Percentiles rank a stretch among this genome's conserved stretches.
phyloP scores from a whole-genome alignment of 164 flowering plant genomes.

The Macadamia tetraphylla region DNA sequence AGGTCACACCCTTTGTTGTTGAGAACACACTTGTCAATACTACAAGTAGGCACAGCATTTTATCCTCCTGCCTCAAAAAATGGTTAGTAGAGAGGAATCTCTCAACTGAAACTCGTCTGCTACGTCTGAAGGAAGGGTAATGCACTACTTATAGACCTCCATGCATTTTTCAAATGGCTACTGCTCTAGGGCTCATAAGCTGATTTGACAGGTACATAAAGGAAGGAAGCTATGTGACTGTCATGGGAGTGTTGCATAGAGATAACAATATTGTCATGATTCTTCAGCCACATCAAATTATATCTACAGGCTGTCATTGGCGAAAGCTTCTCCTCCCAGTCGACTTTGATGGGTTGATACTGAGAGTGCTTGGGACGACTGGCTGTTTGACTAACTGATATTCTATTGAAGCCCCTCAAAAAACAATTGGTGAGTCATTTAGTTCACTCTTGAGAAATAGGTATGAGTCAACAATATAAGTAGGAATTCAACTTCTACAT shows the following conservation, averaged over 20 bases:
- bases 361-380: slow-evolving; percentile 21
- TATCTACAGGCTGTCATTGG: slow-evolving; percentile 62
- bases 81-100: slow-evolving; percentile 59
- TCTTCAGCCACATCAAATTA: slow-evolving; percentile 45
- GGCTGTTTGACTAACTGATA: slow-evolving; percentile 1
- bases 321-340: slow-evolving; percentile 42
- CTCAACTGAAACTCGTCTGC: slow-evolving; percentile 31
- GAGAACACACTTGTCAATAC: slow-evolving; percentile 51
- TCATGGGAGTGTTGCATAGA: slow-evolving; percentile 43
- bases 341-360: slow-evolving; percentile 46
- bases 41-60: slow-evolving; percentile 21
- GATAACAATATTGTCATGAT: slow-evolving; percentile 36
- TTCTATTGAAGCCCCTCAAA: slow-evolving; percentile 4
- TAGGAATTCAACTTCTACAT: neutral
- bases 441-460: neutral
- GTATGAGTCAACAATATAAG: neutral
- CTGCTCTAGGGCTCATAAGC: slow-evolving; percentile 1
- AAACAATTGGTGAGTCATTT: neutral
- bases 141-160: neutral
- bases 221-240: slow-evolving; percentile 50
- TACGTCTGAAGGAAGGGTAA: slow-evolving; percentile 68
- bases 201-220: slow-evolving; percentile 45
- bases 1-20: slow-evolving; percentile 38
- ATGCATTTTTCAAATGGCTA: neutral
- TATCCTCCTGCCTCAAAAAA: slow-evolving; percentile 47